Base-by-base conservation (phyloP, 306 rosid species). In the Vachellia collinsii region DNA sequence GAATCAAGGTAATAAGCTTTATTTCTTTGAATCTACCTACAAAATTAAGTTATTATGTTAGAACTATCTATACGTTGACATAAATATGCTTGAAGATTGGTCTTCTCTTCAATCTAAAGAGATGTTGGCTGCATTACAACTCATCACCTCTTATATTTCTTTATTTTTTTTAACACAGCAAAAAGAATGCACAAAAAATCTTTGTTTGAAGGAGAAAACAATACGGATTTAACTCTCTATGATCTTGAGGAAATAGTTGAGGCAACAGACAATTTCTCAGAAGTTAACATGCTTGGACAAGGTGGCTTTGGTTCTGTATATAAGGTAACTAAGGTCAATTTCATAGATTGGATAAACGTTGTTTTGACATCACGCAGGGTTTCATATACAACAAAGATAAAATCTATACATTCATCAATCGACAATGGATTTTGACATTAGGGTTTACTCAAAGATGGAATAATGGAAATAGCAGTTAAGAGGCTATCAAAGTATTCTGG, bases 241-340 rank as follows among this genome's bases (percentile, higher is more conserved):
- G 77, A 80, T 34, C 76, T 84, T 37, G 78, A 74, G 39, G 38
- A 81, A 11, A 78, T 89, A 59, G 82, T 79, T 67, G 78, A 75
- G 14, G 92, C 94, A 48, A 91, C 92, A 6, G 61, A 84, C 43
- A 79, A 82, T 70, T 91, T 91, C 58, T 81, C 90, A 13, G 6
- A 4, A 13, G 51, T 11, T 8, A 54, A 54, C 29, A 54, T 6
- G 11, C 23, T 54, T 7, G 62, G 62, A 54, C 10, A 54, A n/a
- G 62, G 62, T 1, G 62, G 62, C 7, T 54, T n/a, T 54, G 11
- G 62, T 19, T 19, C 25, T 7, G 62, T 54, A 0, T n/a, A 54
- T 8, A 54, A 54, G 62, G 62, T 54, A n/a, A 1, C n/a, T n/a
- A n/a, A n/a, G n/a, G n/a, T n/a, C n/a, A n/a, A n/a, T n/a, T n/a